Evolutionary conservation across 2,329 filamentous ascomycete genomes (phyloP).

Genomic region (Coniochaeta sp.): DNA sequence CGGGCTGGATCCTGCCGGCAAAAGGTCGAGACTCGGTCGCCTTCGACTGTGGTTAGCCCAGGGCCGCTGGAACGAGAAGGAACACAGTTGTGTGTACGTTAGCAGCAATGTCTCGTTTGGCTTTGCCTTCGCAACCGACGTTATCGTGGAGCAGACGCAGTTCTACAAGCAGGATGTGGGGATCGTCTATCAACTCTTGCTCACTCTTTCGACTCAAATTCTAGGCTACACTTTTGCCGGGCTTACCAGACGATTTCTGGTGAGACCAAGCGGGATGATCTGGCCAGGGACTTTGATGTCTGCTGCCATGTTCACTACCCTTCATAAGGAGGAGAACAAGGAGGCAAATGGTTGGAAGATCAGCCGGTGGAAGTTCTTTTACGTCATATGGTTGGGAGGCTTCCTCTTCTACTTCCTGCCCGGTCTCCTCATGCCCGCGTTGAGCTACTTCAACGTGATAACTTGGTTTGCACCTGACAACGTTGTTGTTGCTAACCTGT

Average conservation of each 20-base stretch:
- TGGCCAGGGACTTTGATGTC: slow-evolving; percentile 88
- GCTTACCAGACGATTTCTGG: slow-evolving; percentile 70
- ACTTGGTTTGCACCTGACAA: slow-evolving; percentile 86
- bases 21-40: slow-evolving; percentile 27
- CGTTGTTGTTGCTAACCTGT: slow-evolving; percentile 79
- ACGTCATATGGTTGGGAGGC: slow-evolving; percentile 60
- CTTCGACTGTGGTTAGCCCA: slow-evolving; percentile 70
- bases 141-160: slow-evolving; percentile 82
- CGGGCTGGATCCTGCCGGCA: slow-evolving; percentile 10
- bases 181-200: slow-evolving; percentile 70
- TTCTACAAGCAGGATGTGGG: slow-evolving; percentile 80
- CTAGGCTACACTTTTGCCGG: slow-evolving; percentile 83
- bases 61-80: slow-evolving; percentile 80
- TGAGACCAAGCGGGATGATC: slow-evolving; percentile 82
- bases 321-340: slow-evolving; percentile 80
- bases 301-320: slow-evolving; percentile 78
- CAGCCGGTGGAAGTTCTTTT: slow-evolving; percentile 78
- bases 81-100: slow-evolving; percentile 83
- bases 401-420: slow-evolving; percentile 83
- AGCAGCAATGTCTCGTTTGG: slow-evolving; percentile 86
- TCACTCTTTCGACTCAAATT: slow-evolving; percentile 81
- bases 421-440: slow-evolving; percentile 70
- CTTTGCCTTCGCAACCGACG: slow-evolving; percentile 82
- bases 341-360: slow-evolving; percentile 76
- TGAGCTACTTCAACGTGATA: slow-evolving; percentile 83